Percentiles rank a stretch among this genome's conserved stretches.
These are phyloP conservation scores for Sclerotinia sclerotiorum DNA, from an alignment of 2,329 filamentous ascomycete species.

Conservation along the genomic window DNA sequence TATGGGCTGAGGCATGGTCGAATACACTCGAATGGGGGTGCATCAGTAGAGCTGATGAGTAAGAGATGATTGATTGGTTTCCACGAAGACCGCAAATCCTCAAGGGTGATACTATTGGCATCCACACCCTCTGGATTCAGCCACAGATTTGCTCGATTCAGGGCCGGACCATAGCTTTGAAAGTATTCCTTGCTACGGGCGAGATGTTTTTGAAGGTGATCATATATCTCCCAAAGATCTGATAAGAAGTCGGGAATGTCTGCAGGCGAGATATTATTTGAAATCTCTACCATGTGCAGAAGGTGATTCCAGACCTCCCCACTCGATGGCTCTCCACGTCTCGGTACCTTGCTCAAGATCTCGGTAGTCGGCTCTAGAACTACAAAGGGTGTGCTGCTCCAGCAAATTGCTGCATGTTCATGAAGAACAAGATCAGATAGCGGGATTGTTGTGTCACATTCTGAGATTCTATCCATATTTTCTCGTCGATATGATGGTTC, in stretches of 20 bases:
- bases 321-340: constrained; percentile 22
- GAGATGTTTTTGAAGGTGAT: constrained; percentile 31
- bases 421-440: constrained; percentile 29
- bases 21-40: constrained; percentile 31
- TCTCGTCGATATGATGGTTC: constrained; percentile 27
- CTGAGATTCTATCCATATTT: constrained; percentile 27
- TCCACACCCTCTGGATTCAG: constrained; percentile 29
- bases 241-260: constrained; percentile 27
- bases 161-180: not conserved
- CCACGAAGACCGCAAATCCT: constrained; percentile 31
- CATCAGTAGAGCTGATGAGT: constrained; percentile 34
- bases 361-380: constrained; percentile 26
- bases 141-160: constrained; percentile 22
- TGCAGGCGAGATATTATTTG: constrained; percentile 13
- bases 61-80: constrained; percentile 29
- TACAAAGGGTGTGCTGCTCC: constrained; percentile 34
- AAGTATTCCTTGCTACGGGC: constrained; percentile 22
- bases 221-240: constrained; percentile 32
- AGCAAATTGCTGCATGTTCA: constrained; percentile 30
- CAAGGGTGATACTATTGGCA: constrained; percentile 3
- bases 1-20: constrained; percentile 30
- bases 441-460: constrained; percentile 12
- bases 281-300: constrained; percentile 28
- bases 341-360: constrained; percentile 19
- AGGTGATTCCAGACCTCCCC: constrained; percentile 32